phyloP scores from a whole-genome alignment of 2,329 filamentous ascomycete species.

The Graphilbum ipis-grandicollis region DNA sequence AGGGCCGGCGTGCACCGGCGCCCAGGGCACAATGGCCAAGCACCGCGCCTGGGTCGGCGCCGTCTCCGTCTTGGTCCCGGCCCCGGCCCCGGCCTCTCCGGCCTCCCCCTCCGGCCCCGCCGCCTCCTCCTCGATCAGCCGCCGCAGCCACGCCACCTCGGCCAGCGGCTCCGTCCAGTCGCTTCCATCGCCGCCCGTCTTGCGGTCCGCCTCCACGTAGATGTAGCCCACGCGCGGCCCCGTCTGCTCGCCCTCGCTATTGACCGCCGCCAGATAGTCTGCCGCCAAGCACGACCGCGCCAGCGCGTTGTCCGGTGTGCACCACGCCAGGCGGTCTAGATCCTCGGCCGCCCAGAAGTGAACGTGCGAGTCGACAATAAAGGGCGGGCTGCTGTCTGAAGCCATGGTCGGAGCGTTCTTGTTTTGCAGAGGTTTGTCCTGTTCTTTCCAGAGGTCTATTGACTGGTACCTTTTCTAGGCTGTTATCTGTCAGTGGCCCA shows the following conservation, averaged over 20 bases:
- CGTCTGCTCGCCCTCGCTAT: conserved; percentile 12
- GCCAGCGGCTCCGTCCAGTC: conserved; percentile 52
- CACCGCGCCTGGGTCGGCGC: conserved; percentile 35
- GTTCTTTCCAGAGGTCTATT: no score
- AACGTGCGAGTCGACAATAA: conserved; percentile 77
- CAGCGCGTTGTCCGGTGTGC: conserved; percentile 38
- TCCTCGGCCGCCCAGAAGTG: conserved; percentile 67
- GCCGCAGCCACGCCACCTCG: conserved; percentile 53
- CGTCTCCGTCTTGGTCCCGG: conserved; percentile 32
- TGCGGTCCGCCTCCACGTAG: conserved; percentile 69
- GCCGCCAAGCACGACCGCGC: conserved; percentile 44
- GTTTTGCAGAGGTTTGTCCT: not conserved
- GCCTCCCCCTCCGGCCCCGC: conserved; percentile 33
- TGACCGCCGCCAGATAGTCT: conserved; percentile 31
- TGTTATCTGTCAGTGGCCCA: no score
- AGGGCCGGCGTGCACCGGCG: conserved; percentile 54
- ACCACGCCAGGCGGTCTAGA: conserved; percentile 52
- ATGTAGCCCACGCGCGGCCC: conserved; percentile 47
- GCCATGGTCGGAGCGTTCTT: conserved; percentile 2
- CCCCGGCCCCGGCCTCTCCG: conserved; percentile 36
- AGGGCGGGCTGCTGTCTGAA: conserved; percentile 6
- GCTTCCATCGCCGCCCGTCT: conserved; percentile 36
- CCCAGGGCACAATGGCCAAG: conserved; percentile 65
- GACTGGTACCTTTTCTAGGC: no score
- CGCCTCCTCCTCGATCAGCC: conserved; percentile 47